A percentile compares a stretch with the other conserved stretches of the same genome.
These are phyloP conservation scores for Adenanthera pavonina DNA, from an alignment of 306 rosid species.

Conservation along the genomic window DNA sequence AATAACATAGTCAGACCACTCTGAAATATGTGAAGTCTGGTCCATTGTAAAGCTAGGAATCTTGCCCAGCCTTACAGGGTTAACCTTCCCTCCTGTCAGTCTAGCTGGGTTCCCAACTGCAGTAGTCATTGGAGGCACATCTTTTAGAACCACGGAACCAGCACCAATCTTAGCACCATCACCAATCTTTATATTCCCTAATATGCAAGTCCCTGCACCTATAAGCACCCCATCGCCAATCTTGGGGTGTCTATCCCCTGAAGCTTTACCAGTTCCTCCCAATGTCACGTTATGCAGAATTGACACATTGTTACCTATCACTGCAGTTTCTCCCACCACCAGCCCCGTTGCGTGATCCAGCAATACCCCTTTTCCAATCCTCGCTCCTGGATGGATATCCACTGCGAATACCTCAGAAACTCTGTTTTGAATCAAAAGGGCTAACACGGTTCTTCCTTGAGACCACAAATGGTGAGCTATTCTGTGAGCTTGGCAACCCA, in stretches of 20 bases:
- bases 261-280: conserved; percentile 88
- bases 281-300: conserved; percentile 85
- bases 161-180: conserved; percentile 92
- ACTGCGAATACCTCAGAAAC: conserved; percentile 79
- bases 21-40: conserved; percentile 69
- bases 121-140: conserved; percentile 88
- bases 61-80: conserved; percentile 70
- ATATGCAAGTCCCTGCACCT: conserved; percentile 86
- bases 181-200: conserved; percentile 83
- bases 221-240: conserved; percentile 92
- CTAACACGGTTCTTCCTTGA: conserved; percentile 59
- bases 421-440: conserved; percentile 74
- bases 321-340: conserved; percentile 91
- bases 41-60: conserved; percentile 89
- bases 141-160: conserved; percentile 87
- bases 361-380: conserved; percentile 72
- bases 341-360: conserved; percentile 93
- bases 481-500: conserved; percentile 80
- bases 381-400: conserved; percentile 93
- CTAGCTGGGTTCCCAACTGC: conserved; percentile 91
- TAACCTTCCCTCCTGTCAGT: conserved; percentile 81
- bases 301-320: conserved; percentile 87
- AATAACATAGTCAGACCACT: conserved; percentile 83
- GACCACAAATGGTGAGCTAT: conserved; percentile 75
- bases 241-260: conserved; percentile 91